Base-by-base conservation (phyloP, 169 alveolate genomes). In the Eimeria acervulina region DNA sequence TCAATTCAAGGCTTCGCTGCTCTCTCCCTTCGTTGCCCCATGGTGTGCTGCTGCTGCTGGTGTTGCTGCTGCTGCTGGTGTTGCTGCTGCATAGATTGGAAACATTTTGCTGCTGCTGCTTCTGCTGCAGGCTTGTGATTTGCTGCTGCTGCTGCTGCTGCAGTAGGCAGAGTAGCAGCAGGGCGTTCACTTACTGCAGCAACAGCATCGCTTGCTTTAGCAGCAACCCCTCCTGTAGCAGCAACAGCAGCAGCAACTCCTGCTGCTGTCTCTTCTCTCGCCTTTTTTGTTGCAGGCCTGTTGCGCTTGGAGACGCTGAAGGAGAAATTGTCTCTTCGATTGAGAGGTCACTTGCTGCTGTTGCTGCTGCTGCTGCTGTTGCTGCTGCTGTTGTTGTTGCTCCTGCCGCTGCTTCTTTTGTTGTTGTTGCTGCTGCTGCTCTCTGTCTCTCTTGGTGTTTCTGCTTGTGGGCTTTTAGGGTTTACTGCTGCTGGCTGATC, bases 41-140 rank as follows among this genome's bases (percentile, higher is more conserved):
- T 51, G 59, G 59, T 51, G 21, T 1, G 59, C 59, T 51, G 59
- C 59, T 51, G 59, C 61, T 78, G 89, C 66, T 12, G 63, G 63
- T 13, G 38, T 2, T 47, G 38, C 36, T 40, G 89, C 38, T 78
- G 89, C 89, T 78, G 63, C 66, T 78, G 89, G 47, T 78, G 89
- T 63, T 78, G 89, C 38, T 78, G 66, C 19, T 40, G 63, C 1
- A 5, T 31, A 15, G 78, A 17, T 59, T 59, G 68, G 13, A 59
- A 21, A 17, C 21, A 13, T 66, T 12, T 55, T 36, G 89, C 66
- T 72, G 52, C 3, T 72, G 52, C 66, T 78, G 89, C 63, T 42
- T 59, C 31, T 38, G 55, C 63, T 40, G 52, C 40, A 6, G 66
- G 8, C n/a, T 74, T n/a, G n/a, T n/a, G n/a, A n/a, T n/a, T 51